These are phyloP conservation scores for Penicillium fuscoglaucum DNA, from an alignment of 2,329 filamentous ascomycete genomes.

Conservation along the genomic window DNA sequence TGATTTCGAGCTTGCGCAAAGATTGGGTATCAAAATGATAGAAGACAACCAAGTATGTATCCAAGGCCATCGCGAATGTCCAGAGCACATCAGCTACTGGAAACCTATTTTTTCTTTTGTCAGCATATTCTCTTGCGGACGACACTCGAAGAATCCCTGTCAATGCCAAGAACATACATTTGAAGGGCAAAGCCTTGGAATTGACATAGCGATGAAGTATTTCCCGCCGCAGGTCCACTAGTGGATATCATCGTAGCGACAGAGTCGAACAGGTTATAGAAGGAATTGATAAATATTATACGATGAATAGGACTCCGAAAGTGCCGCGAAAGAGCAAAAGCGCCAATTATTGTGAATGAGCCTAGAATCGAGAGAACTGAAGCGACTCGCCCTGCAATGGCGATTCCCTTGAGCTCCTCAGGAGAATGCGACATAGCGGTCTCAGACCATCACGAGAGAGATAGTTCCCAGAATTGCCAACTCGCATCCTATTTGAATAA, in stretches of 20 bases:
- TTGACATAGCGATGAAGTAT: slow-evolving; percentile 37
- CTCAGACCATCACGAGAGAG: slow-evolving; percentile 1
- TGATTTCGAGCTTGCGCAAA: slow-evolving; percentile 35
- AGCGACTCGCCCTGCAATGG: slow-evolving; percentile 33
- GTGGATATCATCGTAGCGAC: slow-evolving; percentile 43
- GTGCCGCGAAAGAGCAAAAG: slow-evolving; percentile 34
- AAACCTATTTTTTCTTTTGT: slow-evolving; percentile 28
- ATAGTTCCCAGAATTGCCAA: background rate
- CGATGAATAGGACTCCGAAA: slow-evolving; percentile 44
- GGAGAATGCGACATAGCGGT: slow-evolving; percentile 24
- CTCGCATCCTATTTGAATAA: background rate
- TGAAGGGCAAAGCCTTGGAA: slow-evolving; percentile 43
- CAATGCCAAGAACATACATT: slow-evolving; percentile 29
- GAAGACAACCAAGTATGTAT: slow-evolving; percentile 41
- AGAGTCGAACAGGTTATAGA: slow-evolving; percentile 42
- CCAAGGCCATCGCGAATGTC: slow-evolving; percentile 41
- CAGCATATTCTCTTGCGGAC: background rate
- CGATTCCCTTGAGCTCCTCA: slow-evolving; percentile 29
- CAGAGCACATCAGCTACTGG: slow-evolving; percentile 42
- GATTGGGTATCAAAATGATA: slow-evolving; percentile 35
- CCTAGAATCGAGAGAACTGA: slow-evolving; percentile 38
- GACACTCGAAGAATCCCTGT: background rate
- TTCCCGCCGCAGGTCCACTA: slow-evolving; percentile 37
- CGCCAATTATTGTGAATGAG: slow-evolving; percentile 37
- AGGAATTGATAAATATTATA: slow-evolving; percentile 42